A percentile compares a stretch with the other conserved stretches of the same genome.
phyloP scores from a whole-genome alignment of 2,329 filamentous ascomycete genomes.

The Hypoxylon sp. region DNA sequence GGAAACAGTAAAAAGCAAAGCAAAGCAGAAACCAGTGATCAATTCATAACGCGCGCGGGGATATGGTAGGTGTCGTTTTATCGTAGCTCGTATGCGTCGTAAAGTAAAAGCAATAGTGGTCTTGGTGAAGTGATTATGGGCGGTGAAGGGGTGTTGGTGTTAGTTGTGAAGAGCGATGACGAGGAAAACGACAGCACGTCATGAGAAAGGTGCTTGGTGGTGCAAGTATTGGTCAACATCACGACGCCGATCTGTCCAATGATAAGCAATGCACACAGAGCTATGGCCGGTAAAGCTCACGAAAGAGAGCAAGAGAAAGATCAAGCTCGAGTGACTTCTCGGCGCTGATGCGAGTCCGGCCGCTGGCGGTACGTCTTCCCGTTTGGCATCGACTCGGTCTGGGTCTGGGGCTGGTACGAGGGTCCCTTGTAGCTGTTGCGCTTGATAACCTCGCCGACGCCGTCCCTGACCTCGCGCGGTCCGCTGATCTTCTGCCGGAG shows the following conservation, averaged over 20 bases:
- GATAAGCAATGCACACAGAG: not conserved
- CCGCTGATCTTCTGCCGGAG: slow-evolving; percentile 67
- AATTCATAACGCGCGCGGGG: not conserved
- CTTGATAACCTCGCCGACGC: slow-evolving; percentile 64
- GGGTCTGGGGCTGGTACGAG: slow-evolving; percentile 41
- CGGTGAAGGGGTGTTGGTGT: not conserved
- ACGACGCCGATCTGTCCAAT: not conserved
- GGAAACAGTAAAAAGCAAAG: not conserved
- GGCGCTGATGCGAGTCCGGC: slow-evolving; percentile 7
- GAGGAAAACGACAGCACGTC: not conserved
- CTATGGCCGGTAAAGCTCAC: not conserved
- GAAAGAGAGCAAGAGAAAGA: too few relatives aligned
- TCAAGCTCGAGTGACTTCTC: slow-evolving; percentile 13
- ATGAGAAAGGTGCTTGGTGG: not conserved
- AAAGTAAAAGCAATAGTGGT: slow-evolving; percentile 6
- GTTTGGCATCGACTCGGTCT: slow-evolving; percentile 9
- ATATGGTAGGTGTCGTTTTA: slow-evolving; percentile 12
- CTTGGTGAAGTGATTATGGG: not conserved
- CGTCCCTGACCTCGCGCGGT: slow-evolving; percentile 65
- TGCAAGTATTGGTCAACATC: not conserved
- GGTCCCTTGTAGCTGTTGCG: slow-evolving; percentile 51
- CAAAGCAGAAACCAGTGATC: not conserved
- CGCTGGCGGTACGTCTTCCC: slow-evolving; percentile 17
- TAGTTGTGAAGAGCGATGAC: not conserved
- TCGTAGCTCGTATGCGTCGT: slow-evolving; percentile 35